phyloP scores from a whole-genome alignment of 2,329 filamentous ascomycete species.

The Cladosporium cucumerinum region DNA sequence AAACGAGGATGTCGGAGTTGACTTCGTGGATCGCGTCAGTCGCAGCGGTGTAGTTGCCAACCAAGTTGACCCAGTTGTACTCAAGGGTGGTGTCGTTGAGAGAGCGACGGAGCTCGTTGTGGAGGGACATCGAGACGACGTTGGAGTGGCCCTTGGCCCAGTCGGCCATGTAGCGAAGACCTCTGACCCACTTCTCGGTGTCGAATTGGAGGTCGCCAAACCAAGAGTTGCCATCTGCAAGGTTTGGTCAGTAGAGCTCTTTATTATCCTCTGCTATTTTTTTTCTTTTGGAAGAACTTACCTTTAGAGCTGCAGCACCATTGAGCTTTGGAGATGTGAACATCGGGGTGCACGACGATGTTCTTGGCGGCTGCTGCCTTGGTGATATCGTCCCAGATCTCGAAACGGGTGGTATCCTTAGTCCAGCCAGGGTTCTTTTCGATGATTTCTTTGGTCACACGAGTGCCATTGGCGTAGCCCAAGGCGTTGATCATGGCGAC shows the following conservation, averaged over 20 bases:
- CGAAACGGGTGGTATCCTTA: slow-evolving; percentile 39
- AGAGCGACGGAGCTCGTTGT: slow-evolving; percentile 26
- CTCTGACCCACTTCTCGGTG: slow-evolving; percentile 25
- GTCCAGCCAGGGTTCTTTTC: slow-evolving; percentile 38
- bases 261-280: neutral
- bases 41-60: slow-evolving; percentile 26
- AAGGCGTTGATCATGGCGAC: slow-evolving; percentile 40
- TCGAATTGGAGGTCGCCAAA: slow-evolving; percentile 42
- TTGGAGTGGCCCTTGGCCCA: slow-evolving; percentile 27
- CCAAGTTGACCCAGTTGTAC: slow-evolving; percentile 27
- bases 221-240: slow-evolving; percentile 56
- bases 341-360: slow-evolving; percentile 59
- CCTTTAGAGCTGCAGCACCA: slow-evolving; percentile 55
- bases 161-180: slow-evolving; percentile 24
- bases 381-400: slow-evolving; percentile 35
- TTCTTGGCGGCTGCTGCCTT: slow-evolving; percentile 36
- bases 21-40: slow-evolving; percentile 26
- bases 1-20: slow-evolving; percentile 27
- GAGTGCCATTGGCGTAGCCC: slow-evolving; percentile 40
- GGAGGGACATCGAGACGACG: slow-evolving; percentile 27
- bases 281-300: neutral
- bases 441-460: slow-evolving; percentile 38
- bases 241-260: neutral
- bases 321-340: slow-evolving; percentile 56
- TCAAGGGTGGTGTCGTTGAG: slow-evolving; percentile 23